Base-by-base conservation (phyloP, 75 land plant genomes). In the Adiantum capillusveneris region DNA sequence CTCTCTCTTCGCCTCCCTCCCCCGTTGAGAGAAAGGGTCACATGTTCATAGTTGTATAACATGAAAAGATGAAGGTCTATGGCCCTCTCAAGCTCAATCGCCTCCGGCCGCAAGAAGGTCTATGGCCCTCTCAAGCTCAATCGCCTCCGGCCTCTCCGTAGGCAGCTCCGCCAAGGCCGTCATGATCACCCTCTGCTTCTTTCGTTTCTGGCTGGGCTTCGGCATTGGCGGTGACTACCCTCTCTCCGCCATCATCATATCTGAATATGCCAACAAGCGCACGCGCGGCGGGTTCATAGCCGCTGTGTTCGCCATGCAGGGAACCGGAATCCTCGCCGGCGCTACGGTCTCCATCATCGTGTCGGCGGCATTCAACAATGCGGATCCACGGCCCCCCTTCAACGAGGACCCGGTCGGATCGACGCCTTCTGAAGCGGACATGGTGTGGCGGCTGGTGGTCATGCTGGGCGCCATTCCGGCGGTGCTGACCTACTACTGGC, bases 391-490 rank as follows among this genome's bases (percentile, higher is more conserved):
- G 25, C 66, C 75, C 0, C 52, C 65, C 9, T 82, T 82, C 52
- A 45, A 58, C 0, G 24, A 16, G 0, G 45, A 65, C 0, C 27
- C 59, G 9, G 6, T 26, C 3, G 65, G 48, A 7, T 59, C 58
- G 6, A 55, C 83, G 34, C 72, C 72, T 50, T 55, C 6, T 30
- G 58, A 62, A 56, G 72, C 74, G 0, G 84, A 84, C 50, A 29
- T 69, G 1, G 70, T 71, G 13, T 84, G 92, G 92, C 36, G 92
- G 64, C 11, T 86, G 14, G 69, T 88, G 0, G 66, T 88, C 18
- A 84, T 84, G 79, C 6, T 83, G 11, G 80, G 84, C 1, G 79
- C 82, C 1, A 34, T 79, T 1, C 82, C 82, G 0, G 79, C 82
- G 12, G 53, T 65, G 12, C 25, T 75, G 1, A 79, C 82, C 1